Conservation (phyloP, 768 basidiomycete genomes). For the Tylopilus subfusipes region DNA sequence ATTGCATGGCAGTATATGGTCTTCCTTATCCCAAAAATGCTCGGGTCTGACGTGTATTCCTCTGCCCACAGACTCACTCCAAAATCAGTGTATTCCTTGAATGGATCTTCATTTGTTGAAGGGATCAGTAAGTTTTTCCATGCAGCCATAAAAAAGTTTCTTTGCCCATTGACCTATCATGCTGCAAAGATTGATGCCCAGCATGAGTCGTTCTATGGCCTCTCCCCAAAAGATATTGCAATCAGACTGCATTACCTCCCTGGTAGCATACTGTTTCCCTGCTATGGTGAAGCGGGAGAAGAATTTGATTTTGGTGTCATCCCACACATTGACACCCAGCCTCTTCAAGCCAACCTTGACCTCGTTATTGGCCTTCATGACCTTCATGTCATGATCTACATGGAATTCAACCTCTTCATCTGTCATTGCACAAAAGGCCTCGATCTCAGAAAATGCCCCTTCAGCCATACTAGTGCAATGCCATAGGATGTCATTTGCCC, state of each 20-base stretch:
- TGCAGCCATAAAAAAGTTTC: background rate
- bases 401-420: background rate
- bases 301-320: background rate
- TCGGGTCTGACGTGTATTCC: too few species aligned
- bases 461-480: background rate
- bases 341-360: background rate
- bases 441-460: background rate
- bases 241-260: background rate
- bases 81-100: too few species aligned
- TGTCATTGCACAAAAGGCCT: background rate
- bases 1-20: too few species aligned
- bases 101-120: too few species aligned
- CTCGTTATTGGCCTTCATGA: background rate
- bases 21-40: too few species aligned
- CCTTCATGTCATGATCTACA: background rate
- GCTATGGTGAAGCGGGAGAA: background rate
- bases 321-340: background rate
- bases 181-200: background rate
- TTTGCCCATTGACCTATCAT: background rate
- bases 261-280: background rate
- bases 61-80: too few species aligned
- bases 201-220: too few species aligned
- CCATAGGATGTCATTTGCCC: background rate
- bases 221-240: background rate
- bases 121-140: background rate